These are phyloP conservation scores for Clarkia xantiana DNA, from an alignment of 345 rosid species.

Conservation along the genomic window DNA sequence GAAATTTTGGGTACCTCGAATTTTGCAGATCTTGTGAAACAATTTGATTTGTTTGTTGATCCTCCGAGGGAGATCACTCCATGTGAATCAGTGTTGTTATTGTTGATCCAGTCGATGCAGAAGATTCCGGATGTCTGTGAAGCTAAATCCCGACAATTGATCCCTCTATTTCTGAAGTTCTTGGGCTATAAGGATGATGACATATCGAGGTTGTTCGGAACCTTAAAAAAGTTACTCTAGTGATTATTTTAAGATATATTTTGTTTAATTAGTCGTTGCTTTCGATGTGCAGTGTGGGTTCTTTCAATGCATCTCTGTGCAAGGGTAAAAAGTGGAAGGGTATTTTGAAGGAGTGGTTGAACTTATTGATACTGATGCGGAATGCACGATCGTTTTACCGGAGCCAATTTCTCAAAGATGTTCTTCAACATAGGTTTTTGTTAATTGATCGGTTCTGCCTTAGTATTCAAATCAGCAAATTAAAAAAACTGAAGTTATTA, in stretches of 20 bases:
- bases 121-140: conserved; percentile 49
- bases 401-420: conserved; percentile 56
- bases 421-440: conserved; percentile 63
- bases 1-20: background rate
- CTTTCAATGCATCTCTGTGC: conserved; percentile 31
- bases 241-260: too few relatives aligned
- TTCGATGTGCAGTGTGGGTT: conserved; percentile 37
- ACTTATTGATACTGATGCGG: conserved; percentile 59
- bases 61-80: conserved; percentile 48
- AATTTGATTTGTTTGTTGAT: conserved; percentile 30
- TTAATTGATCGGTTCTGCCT: background rate
- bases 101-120: conserved; percentile 62
- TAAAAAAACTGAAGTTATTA: background rate
- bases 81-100: conserved; percentile 29
- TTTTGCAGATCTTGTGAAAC: conserved; percentile 42
- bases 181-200: conserved; percentile 51
- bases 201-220: conserved; percentile 35
- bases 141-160: conserved; percentile 52
- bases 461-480: background rate
- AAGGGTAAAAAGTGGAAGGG: conserved; percentile 72
- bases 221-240: conserved; percentile 3
- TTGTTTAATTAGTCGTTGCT: background rate
- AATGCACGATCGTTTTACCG: conserved; percentile 41
- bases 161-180: conserved; percentile 61
- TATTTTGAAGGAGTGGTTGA: conserved; percentile 72